Base-by-base conservation (phyloP, 83 land plant species). In the Diphasiastrum complanatum region DNA sequence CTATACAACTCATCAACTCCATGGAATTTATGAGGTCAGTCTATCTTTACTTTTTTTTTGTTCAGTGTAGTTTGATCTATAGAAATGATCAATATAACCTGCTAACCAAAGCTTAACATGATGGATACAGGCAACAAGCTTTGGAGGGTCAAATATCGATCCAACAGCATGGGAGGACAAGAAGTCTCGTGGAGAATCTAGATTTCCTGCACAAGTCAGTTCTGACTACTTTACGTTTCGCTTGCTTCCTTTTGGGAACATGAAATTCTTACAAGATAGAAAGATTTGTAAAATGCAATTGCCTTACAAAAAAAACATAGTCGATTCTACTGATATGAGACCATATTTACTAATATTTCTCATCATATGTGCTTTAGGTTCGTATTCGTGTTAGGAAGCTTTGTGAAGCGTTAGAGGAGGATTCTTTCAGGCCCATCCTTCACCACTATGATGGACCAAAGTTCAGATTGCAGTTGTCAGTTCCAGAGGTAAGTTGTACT, bases 161-260 rank as follows among this genome's bases (percentile, higher is more conserved):
- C 89, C 90, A 16, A 85, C 85, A 18, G 96, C 96, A 18, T 89
- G 96, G 96, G 96, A 89, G 62, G 96, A 89, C 46, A 89, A 85
- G 66, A 89, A 89, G 37, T 83, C 81, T 48, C 81, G 77, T 30
- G 96, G 96, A 27, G 96, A 89, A 47, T 89, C 96, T 4, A 77
- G 96, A 54, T 89, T 89, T 64, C 96, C 96, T 69, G 91, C 96
- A 36, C 91, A 89, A 87, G 96, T 89, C 67, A 45, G 37, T 38
- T 38, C 12, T 8, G 14, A 38, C 8, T 38, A 38, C 8, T 38
- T 8, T 8, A 38, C 12, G 43, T n/a, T n/a, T n/a, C n/a, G n/a
- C n/a, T n/a, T n/a, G n/a, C n/a, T n/a, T n/a, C n/a, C n/a, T n/a
- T n/a, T n/a, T n/a, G n/a, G n/a, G n/a, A n/a, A n/a, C n/a, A n/a